Evolutionary conservation across 345 rosid genomes (phyloP).

Genomic region (Gossypium raimondii): DNA sequence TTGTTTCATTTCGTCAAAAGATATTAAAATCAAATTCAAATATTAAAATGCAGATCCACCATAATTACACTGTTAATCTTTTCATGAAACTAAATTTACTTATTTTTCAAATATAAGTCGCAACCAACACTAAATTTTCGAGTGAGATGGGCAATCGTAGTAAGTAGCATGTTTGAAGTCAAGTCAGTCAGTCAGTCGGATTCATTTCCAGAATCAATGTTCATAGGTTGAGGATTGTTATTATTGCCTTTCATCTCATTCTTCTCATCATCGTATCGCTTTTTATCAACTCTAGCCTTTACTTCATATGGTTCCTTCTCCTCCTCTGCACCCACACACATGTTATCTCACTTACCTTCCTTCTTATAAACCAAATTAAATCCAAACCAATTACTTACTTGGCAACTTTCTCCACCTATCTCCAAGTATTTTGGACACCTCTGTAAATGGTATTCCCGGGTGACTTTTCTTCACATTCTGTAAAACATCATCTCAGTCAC

Average conservation of each 20-base stretch:
- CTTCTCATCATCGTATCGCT: slow-evolving; percentile 64
- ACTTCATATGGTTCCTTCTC: slow-evolving; percentile 81
- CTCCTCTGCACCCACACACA: slow-evolving; percentile 36
- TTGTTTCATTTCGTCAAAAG: too few species aligned
- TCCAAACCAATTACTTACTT: slow-evolving; percentile 29
- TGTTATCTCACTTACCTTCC: not conserved
- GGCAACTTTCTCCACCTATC: slow-evolving; percentile 82
- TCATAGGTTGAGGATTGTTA: slow-evolving; percentile 66
- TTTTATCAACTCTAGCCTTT: slow-evolving; percentile 69
- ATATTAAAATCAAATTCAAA: too few species aligned
- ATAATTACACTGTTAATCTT: too few species aligned
- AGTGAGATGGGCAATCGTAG: too few species aligned
- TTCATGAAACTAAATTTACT: too few species aligned
- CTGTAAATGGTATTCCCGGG: slow-evolving; percentile 73
- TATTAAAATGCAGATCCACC: too few species aligned
- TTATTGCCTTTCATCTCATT: slow-evolving; percentile 60
- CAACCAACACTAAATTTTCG: too few species aligned
- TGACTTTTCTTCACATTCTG: slow-evolving; percentile 72
- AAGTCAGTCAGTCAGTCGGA: not conserved
- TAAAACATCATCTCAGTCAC: not conserved
- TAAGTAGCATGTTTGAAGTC: too few species aligned
- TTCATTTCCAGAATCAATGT: slow-evolving; percentile 40
- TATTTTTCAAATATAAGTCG: too few species aligned
- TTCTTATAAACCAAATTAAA: not conserved
- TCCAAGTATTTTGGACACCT: slow-evolving; percentile 57